Base-by-base conservation (phyloP, 2,329 filamentous ascomycete species). In the Venturia asperata region DNA sequence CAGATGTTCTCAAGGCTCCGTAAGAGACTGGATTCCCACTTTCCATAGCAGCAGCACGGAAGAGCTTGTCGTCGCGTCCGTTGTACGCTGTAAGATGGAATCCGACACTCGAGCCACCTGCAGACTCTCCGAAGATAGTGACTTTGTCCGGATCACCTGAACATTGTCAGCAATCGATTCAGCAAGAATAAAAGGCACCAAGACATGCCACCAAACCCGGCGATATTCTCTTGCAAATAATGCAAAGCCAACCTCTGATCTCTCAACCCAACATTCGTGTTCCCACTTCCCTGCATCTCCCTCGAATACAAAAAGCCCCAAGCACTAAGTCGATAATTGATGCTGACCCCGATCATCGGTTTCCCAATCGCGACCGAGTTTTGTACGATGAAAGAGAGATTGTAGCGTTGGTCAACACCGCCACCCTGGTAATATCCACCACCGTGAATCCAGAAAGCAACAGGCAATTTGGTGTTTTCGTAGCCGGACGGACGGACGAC, bases 261-360 rank as follows among this genome's bases (percentile, higher is more conserved):
- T 17, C 74, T 71, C 1, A 81, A 71, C 19, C 78, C 79, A n/a
- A 71, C 63, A 64, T 80, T 80, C 63, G 87, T 75, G 47, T 83
- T 69, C 0, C 84, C 86, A 63, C 81, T 81, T 42, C 80, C 80
- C 17, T 79, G 77, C 39, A 83, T 79, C 64, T 83, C 69, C 11
- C 74, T 73, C n/a, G 81, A 85, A 11, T 84, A 81, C 37, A 90
- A 74, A 74, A 93, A 91, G 0, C 90, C 90, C 70, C 91, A 81
- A 5, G 84, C 82, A 2, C 85, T 85, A 61, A 90, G 80, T 11
- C 88, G 81, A 73, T 89, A 85, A 74, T 83, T 84, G 72, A 87
- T 82, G 72, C 79, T 83, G 69, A 78, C 69, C 66, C 70, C 74
- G 65, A 78, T 67, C 24, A 76, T 73, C 30, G 73, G 74, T 63